A percentile compares a stretch with the other conserved stretches of the same genome.
Evolutionary conservation across 1,284 basidiomycete species (phyloP).

Genomic region (Sphaerobolus stellatus): DNA sequence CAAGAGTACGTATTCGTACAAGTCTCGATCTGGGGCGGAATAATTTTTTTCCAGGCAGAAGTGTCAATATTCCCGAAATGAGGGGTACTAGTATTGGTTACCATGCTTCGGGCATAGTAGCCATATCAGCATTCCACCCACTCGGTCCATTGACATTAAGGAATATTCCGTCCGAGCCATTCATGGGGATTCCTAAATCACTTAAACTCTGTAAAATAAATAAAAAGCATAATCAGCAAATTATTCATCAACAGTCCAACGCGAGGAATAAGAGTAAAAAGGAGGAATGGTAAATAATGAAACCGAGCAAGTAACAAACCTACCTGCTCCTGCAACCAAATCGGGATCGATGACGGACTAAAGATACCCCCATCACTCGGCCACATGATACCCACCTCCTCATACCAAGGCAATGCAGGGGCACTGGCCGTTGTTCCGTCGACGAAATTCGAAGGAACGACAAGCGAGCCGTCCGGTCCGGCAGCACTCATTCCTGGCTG

Average conservation of each 20-base stretch:
- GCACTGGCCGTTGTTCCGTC: slow-evolving; percentile 32
- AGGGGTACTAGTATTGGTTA: slow-evolving; percentile 35
- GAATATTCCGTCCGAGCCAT: slow-evolving; percentile 88
- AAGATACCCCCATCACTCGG: slow-evolving; percentile 67
- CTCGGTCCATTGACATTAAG: slow-evolving; percentile 67
- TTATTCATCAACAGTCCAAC: slow-evolving; percentile 6
- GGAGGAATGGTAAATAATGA: too few relatives aligned
- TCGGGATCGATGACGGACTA: slow-evolving; percentile 73
- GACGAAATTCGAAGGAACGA: slow-evolving; percentile 50
- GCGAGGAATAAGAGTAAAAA: too few relatives aligned
- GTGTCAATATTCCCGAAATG: too few relatives aligned
- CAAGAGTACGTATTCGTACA: too few relatives aligned
- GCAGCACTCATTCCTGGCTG: slow-evolving; percentile 43
- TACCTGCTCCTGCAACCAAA: slow-evolving; percentile 82
- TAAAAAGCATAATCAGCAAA: slow-evolving; percentile 11
- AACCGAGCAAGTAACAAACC: too few relatives aligned
- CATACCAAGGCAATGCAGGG: slow-evolving; percentile 11
- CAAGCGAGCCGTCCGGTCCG: slow-evolving; percentile 55
- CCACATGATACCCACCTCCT: slow-evolving; percentile 76
- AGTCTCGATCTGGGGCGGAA: too few relatives aligned
- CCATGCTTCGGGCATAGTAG: slow-evolving; percentile 77
- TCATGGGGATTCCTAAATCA: slow-evolving; percentile 84
- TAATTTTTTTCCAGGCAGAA: too few relatives aligned
- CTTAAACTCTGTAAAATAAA: slow-evolving; percentile 62
- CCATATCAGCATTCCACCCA: slow-evolving; percentile 73